Percentiles rank a stretch among this genome's conserved stretches.
phyloP scores from a whole-genome alignment of 164 flowering plant genomes.

The Vitis vinifera region ASM3070453v1 NC_081822.1:7900001-7900500 shows the following conservation, averaged over 20 bases:
- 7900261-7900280: slow-evolving; percentile 25
- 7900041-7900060: slow-evolving; percentile 30
- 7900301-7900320: slow-evolving; percentile 29
- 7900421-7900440: neutral
- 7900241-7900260: slow-evolving; percentile 25
- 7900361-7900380: slow-evolving; percentile 28
- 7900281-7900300: slow-evolving; percentile 23
- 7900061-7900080: slow-evolving; percentile 25
- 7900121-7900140: slow-evolving; percentile 44
- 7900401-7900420: slow-evolving; percentile 1
- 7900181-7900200: neutral
- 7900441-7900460: too few relatives aligned
- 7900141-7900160: neutral
- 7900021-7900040: slow-evolving; percentile 47
- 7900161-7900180: neutral
- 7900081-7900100: slow-evolving; percentile 17
- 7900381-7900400: slow-evolving; percentile 28
- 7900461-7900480: too few relatives aligned
- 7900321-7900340: slow-evolving; percentile 40
- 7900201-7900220: slow-evolving; percentile 7
- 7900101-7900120: slow-evolving; percentile 38
- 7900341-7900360: slow-evolving; percentile 35
- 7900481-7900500: too few relatives aligned
- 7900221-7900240: slow-evolving; percentile 43
- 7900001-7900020: slow-evolving; percentile 58